Percentiles rank a stretch among this genome's conserved stretches.
These are phyloP conservation scores for Podaxis sp. DNA, from an alignment of 768 basidiomycete species.

Conservation along the genomic window DNA sequence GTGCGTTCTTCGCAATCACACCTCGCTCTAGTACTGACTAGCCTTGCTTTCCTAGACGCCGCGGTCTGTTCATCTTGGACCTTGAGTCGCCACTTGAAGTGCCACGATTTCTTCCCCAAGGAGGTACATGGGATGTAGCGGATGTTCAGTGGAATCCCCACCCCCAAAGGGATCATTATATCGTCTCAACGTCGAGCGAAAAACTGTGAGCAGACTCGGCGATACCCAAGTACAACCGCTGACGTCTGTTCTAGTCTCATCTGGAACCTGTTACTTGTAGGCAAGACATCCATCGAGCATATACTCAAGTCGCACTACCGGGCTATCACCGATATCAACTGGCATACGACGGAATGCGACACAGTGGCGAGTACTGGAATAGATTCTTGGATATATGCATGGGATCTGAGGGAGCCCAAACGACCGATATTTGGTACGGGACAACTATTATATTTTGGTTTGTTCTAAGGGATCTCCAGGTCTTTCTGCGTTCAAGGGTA, in stretches of 20 bases:
- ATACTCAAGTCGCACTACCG: slow-evolving; percentile 89
- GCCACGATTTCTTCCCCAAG: slow-evolving; percentile 93
- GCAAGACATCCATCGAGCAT: slow-evolving; percentile 80
- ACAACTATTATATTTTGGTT: slow-evolving; percentile 33
- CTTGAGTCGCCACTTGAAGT: slow-evolving; percentile 82
- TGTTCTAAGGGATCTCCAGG: slow-evolving; percentile 18
- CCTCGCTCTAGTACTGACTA: not conserved
- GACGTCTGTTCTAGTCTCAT: slow-evolving; percentile 55
- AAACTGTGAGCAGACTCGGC: slow-evolving; percentile 58
- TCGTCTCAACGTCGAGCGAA: slow-evolving; percentile 86
- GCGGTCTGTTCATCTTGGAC: slow-evolving; percentile 95
- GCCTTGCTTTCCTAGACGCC: slow-evolving; percentile 44
- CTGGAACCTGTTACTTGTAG: slow-evolving; percentile 83
- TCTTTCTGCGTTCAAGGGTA: slow-evolving; percentile 47
- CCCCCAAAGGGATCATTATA: slow-evolving; percentile 68
- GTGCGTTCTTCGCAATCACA: slow-evolving; percentile 38
- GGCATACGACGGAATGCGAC: slow-evolving; percentile 86
- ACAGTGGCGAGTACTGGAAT: slow-evolving; percentile 88
- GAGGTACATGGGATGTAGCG: slow-evolving; percentile 94
- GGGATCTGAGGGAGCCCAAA: slow-evolving; percentile 73
- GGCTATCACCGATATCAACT: slow-evolving; percentile 97
- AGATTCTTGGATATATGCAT: slow-evolving; percentile 92
- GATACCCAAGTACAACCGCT: not conserved
- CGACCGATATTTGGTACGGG: slow-evolving; percentile 76
- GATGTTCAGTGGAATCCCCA: slow-evolving; percentile 95